These are phyloP conservation scores for Plasmodium adleri DNA, from an alignment of 169 alveolate species.

Conservation along the genomic window DNA sequence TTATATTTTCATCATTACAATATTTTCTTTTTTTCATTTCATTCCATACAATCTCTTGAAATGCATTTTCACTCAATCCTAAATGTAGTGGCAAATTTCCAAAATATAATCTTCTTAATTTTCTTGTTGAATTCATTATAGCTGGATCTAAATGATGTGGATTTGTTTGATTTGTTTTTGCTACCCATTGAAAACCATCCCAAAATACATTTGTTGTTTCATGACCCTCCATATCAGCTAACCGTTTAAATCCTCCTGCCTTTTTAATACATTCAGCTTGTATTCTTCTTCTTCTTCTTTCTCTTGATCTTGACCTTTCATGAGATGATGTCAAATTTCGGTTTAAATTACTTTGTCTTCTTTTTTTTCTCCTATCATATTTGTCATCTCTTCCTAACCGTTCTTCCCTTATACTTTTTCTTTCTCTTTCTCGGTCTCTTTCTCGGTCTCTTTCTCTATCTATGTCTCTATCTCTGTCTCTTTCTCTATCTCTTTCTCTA, in stretches of 20 bases:
- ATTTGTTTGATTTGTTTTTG: conserved; percentile 88
- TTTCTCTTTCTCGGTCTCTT: conserved; percentile 15
- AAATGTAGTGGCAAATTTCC: conserved; percentile 92
- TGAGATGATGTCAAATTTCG: conserved; percentile 83
- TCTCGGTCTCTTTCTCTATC: conserved; percentile 55
- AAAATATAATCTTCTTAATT: conserved; percentile 90
- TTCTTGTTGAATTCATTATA: conserved; percentile 91
- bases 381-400: conserved; percentile 17
- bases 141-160: conserved; percentile 89
- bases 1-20: conserved; percentile 90
- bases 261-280: conserved; percentile 88
- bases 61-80: conserved; percentile 91
- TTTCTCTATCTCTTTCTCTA: conserved; percentile 31
- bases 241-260: conserved; percentile 93
- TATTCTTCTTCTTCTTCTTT: conserved; percentile 85
- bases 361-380: conserved; percentile 36
- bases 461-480: conserved; percentile 32
- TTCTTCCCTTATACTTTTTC: conserved; percentile 10
- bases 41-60: conserved; percentile 91
- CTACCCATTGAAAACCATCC: conserved; percentile 96
- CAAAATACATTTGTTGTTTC: conserved; percentile 93
- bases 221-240: conserved; percentile 93
- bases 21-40: conserved; percentile 91
- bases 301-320: conserved; percentile 86
- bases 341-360: conserved; percentile 76